Base-by-base conservation (phyloP, 805 yeast genomes). In the Cyberlindnera euphorbiiphila region DNA sequence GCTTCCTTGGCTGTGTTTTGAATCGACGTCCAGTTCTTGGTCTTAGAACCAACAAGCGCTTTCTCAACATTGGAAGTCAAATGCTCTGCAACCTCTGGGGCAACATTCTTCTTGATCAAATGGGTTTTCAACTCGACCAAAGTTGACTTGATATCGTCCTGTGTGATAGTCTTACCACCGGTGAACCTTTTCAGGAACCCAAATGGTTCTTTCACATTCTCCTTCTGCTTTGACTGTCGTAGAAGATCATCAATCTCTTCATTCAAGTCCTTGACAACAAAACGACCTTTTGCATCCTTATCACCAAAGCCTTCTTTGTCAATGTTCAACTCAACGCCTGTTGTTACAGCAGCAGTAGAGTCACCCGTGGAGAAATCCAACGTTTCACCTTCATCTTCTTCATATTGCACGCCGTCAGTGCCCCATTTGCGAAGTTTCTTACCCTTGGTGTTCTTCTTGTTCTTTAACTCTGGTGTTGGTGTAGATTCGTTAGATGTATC, bases 101-200 rank as follows among this genome's bases (percentile, higher is more conserved):
- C 93, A 22, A 91, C 93, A 53, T 91, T 91, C 52, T 89, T 91
- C 45, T 81, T 70, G 43, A 93, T 75, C 38, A 91, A 66, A 51
- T 86, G 94, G 41, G 85, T 83, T 37, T 76, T 72, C 61, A 93
- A 72, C 29, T 79, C 76, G 26, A 69, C 69, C 16, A 85, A 64
- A 2, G 86, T 79, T 29, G 78, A 76, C 25, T 71, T 71, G 39
- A 91, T 66, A 53, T 88, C 88, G 11, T 71, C 71, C 22, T 72
- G 70, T 2, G 77, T 69, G 27, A 84, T 71, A 6, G 74, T 77
- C 53, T 79, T 80, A 36, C 87, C 86, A 37, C 93, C 91, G 33
- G 83, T 66, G 34, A 75, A 57, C 49, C 74, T 75, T 43, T 73
- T 69, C 33, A 83, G 60, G 49, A 81, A 81, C 2, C 78, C 73